Conservation (phyloP, 2,329 filamentous ascomycete species). For the Fusarium aywerte region DNA sequence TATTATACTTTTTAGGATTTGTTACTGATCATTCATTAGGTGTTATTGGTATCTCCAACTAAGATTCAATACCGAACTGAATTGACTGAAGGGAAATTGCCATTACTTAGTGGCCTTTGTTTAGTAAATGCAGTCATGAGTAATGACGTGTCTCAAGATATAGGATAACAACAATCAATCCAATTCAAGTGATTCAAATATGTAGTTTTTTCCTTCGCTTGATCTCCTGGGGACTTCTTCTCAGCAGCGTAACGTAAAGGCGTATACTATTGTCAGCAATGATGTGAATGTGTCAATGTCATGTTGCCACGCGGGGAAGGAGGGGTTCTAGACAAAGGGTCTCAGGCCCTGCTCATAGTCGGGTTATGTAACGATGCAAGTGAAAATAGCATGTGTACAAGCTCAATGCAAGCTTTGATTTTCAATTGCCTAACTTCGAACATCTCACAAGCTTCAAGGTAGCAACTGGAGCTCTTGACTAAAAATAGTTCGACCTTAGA, state of each 20-base stretch:
- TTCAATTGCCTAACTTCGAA: neutral
- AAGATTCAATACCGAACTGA: slow-evolving; percentile 51
- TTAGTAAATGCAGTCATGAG: neutral
- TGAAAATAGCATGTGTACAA: neutral
- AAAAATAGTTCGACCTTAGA: slow-evolving; percentile 4
- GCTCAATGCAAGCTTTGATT: neutral
- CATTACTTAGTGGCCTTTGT: neutral
- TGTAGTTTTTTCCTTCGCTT: neutral
- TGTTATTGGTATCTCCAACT: slow-evolving; percentile 89
- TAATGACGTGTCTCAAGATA: slow-evolving; percentile 4
- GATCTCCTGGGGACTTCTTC: neutral
- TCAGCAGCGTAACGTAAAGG: slow-evolving; percentile 2
- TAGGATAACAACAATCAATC: slow-evolving; percentile 36
- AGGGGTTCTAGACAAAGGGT: slow-evolving; percentile 1
- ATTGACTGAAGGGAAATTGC: slow-evolving; percentile 8
- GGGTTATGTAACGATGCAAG: neutral
- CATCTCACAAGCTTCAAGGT: neutral
- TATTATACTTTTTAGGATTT: neutral
- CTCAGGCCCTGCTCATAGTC: slow-evolving; percentile 10
- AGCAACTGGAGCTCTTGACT: neutral
- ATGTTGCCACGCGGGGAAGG: slow-evolving; percentile 9
- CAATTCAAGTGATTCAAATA: slow-evolving; percentile 7
- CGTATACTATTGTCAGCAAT: neutral
- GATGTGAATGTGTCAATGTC: slow-evolving; percentile 5
- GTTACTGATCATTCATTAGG: slow-evolving; percentile 56